Conservation (phyloP, 345 rosid species). For the Cochlearia excelsa region DNA sequence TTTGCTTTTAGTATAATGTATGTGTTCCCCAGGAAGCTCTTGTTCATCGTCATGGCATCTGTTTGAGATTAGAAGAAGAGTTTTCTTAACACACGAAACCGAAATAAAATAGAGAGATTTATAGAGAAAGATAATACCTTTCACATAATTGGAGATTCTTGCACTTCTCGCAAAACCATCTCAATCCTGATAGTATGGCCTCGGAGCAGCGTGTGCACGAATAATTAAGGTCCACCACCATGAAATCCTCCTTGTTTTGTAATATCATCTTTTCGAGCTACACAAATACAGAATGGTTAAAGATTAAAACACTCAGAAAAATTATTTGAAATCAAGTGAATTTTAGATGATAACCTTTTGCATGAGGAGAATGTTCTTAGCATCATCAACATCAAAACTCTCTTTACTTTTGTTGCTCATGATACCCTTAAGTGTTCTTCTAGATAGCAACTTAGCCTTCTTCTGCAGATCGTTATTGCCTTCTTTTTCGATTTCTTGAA, state of each 20-base stretch:
- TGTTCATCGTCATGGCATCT: slow-evolving; percentile 52
- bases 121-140: slow-evolving; percentile 38
- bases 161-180: slow-evolving; percentile 64
- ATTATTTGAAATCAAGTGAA: neutral
- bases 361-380: slow-evolving; percentile 49
- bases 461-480: slow-evolving; percentile 22
- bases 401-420: slow-evolving; percentile 12
- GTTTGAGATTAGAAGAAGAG: slow-evolving; percentile 13
- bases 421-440: slow-evolving; percentile 37
- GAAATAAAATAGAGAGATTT: neutral
- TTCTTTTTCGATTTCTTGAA: slow-evolving; percentile 35
- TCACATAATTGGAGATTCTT: slow-evolving; percentile 64
- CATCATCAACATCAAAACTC: slow-evolving; percentile 29
- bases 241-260: slow-evolving; percentile 53
- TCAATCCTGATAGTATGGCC: slow-evolving; percentile 46
- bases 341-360: slow-evolving; percentile 38
- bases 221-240: slow-evolving; percentile 53
- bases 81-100: neutral
- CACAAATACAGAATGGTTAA: slow-evolving; percentile 15
- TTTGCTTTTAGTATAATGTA: slow-evolving; percentile 32
- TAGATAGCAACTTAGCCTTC: slow-evolving; percentile 27
- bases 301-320: slow-evolving; percentile 17
- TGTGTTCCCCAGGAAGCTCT: slow-evolving; percentile 26
- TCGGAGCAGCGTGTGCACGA: slow-evolving; percentile 49
- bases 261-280: slow-evolving; percentile 52